Conservation (phyloP, 75 land plant genomes). For the Cryptomeria japonica region DNA sequence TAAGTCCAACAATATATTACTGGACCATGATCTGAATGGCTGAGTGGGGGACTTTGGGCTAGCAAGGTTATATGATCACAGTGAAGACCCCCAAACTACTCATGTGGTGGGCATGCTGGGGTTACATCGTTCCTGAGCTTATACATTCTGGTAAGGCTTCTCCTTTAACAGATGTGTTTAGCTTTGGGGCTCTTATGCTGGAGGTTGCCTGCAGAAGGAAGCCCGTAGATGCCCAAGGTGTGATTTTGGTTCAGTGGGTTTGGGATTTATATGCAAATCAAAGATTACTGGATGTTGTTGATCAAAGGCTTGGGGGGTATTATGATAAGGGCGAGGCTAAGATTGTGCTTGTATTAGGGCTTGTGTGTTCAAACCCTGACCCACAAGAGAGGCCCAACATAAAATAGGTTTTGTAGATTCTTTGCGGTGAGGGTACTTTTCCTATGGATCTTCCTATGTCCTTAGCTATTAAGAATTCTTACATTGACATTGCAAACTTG, state of each 20-base stretch:
- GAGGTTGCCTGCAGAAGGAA: conserved; percentile 14
- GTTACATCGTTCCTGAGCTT: conserved; percentile 17
- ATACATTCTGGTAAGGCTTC: background rate
- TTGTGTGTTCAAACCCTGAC: background rate
- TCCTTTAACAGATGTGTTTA: background rate
- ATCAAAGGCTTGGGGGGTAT: background rate
- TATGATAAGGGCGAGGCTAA: background rate
- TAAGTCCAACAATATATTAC: conserved; percentile 29
- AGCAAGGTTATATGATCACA: conserved; percentile 29
- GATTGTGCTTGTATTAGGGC: background rate
- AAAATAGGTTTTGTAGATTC: background rate
- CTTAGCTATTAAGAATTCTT: background rate
- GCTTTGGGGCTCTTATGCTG: background rate
- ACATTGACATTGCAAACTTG: no score
- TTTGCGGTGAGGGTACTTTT: background rate
- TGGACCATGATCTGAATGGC: conserved; percentile 19
- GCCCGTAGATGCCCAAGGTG: background rate
- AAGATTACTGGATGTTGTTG: background rate
- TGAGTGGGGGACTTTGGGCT: conserved; percentile 33
- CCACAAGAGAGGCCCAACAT: background rate
- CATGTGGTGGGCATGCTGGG: conserved; percentile 9
- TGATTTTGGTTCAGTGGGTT: background rate
- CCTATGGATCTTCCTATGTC: background rate
- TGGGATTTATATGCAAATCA: background rate
- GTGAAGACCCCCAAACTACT: background rate